A percentile compares a stretch with the other conserved stretches of the same genome.
Conservation (phyloP, 2,329 filamentous ascomycete species). For the Colletotrichum incanum region DNA sequence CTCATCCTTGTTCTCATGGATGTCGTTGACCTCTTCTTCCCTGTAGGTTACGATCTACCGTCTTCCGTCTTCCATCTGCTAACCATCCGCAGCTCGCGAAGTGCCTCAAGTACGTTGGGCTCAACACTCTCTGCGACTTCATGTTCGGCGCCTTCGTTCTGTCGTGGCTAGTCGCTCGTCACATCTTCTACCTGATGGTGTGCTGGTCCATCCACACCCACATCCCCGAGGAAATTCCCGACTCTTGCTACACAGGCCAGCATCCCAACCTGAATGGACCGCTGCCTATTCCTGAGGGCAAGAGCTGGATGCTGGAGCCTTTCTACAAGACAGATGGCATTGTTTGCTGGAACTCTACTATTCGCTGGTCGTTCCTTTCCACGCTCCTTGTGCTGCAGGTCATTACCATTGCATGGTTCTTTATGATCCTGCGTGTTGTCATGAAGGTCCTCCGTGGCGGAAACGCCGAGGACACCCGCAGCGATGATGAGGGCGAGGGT, state of each 20-base stretch:
- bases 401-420: conserved; percentile 90
- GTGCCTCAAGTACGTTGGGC: conserved; percentile 91
- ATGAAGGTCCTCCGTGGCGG: conserved; percentile 83
- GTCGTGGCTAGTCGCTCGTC: conserved; percentile 87
- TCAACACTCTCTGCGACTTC: conserved; percentile 82
- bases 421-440: conserved; percentile 88
- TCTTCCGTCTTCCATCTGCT: background rate
- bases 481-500: conserved; percentile 85
- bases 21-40: conserved; percentile 88
- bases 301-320: conserved; percentile 79
- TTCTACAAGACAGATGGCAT: conserved; percentile 80
- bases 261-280: conserved; percentile 70
- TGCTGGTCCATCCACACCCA: conserved; percentile 87
- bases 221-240: conserved; percentile 72
- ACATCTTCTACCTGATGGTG: conserved; percentile 83
- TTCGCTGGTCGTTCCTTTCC: conserved; percentile 84
- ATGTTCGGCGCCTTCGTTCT: conserved; percentile 90
- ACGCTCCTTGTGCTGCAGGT: conserved; percentile 84
- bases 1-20: conserved; percentile 95
- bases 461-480: conserved; percentile 87
- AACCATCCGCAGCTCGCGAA: conserved; percentile 80
- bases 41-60: conserved; percentile 69
- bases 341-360: conserved; percentile 83
- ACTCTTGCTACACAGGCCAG: conserved; percentile 80
- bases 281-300: conserved; percentile 63